phyloP scores from a whole-genome alignment of 2,329 filamentous ascomycete genomes.

The Neurospora sp. region DNA sequence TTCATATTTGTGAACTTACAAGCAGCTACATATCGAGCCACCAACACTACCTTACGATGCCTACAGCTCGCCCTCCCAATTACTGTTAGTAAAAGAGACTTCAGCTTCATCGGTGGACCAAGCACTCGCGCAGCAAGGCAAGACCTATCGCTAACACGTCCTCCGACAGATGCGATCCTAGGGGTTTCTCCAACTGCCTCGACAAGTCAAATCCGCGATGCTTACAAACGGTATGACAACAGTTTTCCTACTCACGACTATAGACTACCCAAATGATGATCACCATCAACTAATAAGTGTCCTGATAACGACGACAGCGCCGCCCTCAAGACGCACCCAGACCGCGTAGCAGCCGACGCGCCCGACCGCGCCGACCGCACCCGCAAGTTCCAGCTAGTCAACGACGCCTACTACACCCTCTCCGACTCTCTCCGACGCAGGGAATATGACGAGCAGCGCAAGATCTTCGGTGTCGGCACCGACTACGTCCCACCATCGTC shows the following conservation, averaged over 20 bases:
- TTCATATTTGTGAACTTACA: background rate
- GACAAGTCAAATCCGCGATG: conserved; percentile 77
- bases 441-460: conserved; percentile 73
- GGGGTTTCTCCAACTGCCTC: conserved; percentile 64
- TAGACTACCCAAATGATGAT: conserved; percentile 1
- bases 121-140: background rate
- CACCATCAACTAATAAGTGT: background rate
- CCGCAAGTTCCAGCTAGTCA: conserved; percentile 40
- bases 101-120: background rate
- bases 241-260: conserved; percentile 3
- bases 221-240: conserved; percentile 68
- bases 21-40: background rate
- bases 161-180: conserved; percentile 57
- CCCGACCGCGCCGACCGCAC: conserved; percentile 76
- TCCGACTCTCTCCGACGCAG: conserved; percentile 66
- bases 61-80: conserved; percentile 37
- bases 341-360: conserved; percentile 74
- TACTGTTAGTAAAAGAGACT: conserved; percentile 39
- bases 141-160: background rate
- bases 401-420: conserved; percentile 44
- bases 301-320: conserved; percentile 41
- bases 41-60: conserved; percentile 26
- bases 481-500: background rate
- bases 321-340: conserved; percentile 85
- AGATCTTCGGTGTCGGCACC: conserved; percentile 39